Evolutionary conservation across 108 stramenopile species (phyloP).

Genomic region (Skeletonema marinoi): DNA sequence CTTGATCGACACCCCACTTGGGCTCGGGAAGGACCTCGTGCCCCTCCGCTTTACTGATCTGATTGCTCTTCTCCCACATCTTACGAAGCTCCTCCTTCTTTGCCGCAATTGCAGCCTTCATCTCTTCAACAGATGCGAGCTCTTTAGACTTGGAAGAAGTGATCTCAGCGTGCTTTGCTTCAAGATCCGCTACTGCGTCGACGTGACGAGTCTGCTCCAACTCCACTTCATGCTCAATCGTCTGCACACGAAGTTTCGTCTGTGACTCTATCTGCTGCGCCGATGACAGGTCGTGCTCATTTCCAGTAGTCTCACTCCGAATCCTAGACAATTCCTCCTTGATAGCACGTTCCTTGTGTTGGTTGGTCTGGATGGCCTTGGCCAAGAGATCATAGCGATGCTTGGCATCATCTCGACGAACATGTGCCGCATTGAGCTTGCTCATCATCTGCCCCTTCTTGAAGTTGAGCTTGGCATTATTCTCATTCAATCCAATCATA

Average conservation of each 20-base stretch:
- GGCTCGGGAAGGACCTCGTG: conserved; percentile 31
- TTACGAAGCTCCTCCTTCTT: conserved; percentile 45
- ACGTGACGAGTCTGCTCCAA: conserved; percentile 52
- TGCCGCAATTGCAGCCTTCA: conserved; percentile 36
- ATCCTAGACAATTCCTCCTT: conserved; percentile 43
- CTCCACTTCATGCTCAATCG: conserved; percentile 48
- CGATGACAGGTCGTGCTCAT: conserved; percentile 42
- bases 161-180: conserved; percentile 21
- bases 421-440: conserved; percentile 28
- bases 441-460: conserved; percentile 39
- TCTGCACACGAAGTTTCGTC: conserved; percentile 57
- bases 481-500: conserved; percentile 48
- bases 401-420: conserved; percentile 41
- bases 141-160: conserved; percentile 36
- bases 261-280: conserved; percentile 54
- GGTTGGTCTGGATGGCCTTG: conserved; percentile 46
- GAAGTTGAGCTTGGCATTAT: conserved; percentile 31
- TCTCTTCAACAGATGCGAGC: conserved; percentile 29
- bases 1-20: conserved; percentile 41
- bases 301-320: conserved; percentile 32
- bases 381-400: conserved; percentile 46
- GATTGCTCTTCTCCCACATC: conserved; percentile 46
- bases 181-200: conserved; percentile 20
- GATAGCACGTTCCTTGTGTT: conserved; percentile 35
- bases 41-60: conserved; percentile 40